phyloP scores from a whole-genome alignment of 192 early-diverging fungal species.

The Umbelopsis sp. region DNA sequence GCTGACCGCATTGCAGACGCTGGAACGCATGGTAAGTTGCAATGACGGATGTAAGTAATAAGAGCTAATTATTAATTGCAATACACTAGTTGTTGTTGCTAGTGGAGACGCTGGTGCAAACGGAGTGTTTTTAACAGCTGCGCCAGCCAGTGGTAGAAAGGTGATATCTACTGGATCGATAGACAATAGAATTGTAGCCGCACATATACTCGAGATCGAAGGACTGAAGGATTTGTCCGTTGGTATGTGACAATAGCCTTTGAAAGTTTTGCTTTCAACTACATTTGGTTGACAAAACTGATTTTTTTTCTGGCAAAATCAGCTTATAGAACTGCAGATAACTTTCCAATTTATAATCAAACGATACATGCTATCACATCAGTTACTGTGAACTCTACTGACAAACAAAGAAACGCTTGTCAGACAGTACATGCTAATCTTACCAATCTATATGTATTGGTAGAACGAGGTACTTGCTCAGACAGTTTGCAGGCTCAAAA shows the following conservation, averaged over 20 bases:
- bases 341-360: slow-evolving; percentile 10
- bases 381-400: background rate
- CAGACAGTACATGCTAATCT: background rate
- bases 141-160: slow-evolving; percentile 57
- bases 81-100: slow-evolving; percentile 53
- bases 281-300: no score
- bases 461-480: background rate
- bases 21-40: slow-evolving; percentile 39
- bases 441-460: background rate
- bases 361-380: background rate
- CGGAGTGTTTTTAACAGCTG: slow-evolving; percentile 60
- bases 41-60: no score
- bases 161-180: slow-evolving; percentile 61
- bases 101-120: slow-evolving; percentile 67
- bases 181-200: slow-evolving; percentile 42
- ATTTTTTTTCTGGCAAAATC: no score
- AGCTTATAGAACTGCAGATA: slow-evolving; percentile 12
- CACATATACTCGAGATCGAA: slow-evolving; percentile 30
- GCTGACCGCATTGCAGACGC: slow-evolving; percentile 51
- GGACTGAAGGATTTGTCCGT: background rate
- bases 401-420: background rate
- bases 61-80: background rate
- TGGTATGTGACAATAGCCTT: background rate
- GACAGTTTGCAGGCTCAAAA: background rate
- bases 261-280: no score